These are phyloP conservation scores for Vitis vinifera DNA, from an alignment of 164 flowering plant species.

Conservation along the genomic window DNA sequence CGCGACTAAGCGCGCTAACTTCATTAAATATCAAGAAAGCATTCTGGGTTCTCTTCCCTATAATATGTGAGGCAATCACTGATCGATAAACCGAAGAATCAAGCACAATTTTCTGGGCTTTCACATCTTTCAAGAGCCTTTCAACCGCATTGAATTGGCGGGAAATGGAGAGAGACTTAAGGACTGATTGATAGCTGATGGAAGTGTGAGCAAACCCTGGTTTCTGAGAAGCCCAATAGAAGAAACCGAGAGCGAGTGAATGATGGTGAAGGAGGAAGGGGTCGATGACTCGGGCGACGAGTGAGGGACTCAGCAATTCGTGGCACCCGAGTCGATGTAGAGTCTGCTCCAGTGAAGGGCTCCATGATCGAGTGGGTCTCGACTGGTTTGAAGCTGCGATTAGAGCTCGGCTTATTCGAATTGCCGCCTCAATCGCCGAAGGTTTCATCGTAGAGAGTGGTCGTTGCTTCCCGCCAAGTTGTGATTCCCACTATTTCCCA, in stretches of 20 bases:
- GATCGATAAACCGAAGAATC: conserved; percentile 42
- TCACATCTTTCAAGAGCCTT: conserved; percentile 37
- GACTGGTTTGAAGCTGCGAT: conserved; percentile 40
- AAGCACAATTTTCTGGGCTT: conserved; percentile 36
- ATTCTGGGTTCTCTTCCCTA: conserved; percentile 37
- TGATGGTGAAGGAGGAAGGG: conserved; percentile 64
- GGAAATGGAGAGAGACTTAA: conserved; percentile 64
- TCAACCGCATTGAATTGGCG: conserved; percentile 55
- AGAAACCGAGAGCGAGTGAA: conserved; percentile 75
- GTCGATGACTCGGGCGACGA: conserved; percentile 76
- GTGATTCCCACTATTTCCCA: conserved; percentile 2
- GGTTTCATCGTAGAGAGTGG: conserved; percentile 19
- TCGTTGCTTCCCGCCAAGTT: not conserved
- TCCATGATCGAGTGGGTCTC: conserved; percentile 51
- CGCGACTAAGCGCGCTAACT: conserved; percentile 14
- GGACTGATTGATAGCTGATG: conserved; percentile 53
- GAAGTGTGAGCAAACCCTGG: conserved; percentile 66
- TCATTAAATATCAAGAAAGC: conserved; percentile 51
- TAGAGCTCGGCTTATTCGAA: conserved; percentile 50
- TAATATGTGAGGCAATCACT: conserved; percentile 36
- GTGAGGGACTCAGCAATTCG: conserved; percentile 51
- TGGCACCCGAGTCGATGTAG: conserved; percentile 64
- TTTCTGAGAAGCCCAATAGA: conserved; percentile 84
- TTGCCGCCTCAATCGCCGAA: conserved; percentile 31
- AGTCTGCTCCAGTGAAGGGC: conserved; percentile 55